phyloP scores from a whole-genome alignment of 805 yeast genomes.

The Pichia scutulata region DNA sequence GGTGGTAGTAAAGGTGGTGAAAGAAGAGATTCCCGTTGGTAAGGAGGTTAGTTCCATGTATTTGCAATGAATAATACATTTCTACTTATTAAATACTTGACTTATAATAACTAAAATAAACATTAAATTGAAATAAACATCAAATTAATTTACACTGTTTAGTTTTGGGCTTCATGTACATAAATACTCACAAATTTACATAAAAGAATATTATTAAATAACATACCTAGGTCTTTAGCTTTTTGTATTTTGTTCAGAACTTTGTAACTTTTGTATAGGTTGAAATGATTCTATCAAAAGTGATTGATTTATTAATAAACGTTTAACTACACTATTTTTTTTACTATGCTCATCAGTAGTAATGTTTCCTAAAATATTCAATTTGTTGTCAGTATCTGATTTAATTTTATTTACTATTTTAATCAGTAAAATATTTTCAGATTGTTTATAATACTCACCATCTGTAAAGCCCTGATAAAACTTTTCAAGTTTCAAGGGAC shows the following conservation, averaged over 20 bases:
- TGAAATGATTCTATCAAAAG: neutral
- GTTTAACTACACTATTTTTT: neutral
- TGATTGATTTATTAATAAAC: neutral
- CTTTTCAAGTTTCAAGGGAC: conserved; percentile 30
- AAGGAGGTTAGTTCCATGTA: neutral
- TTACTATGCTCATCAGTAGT: neutral
- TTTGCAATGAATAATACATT: neutral
- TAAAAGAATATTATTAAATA: neutral
- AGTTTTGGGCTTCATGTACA: neutral
- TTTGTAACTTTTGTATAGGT: neutral
- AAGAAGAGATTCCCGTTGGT: neutral
- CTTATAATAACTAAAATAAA: neutral
- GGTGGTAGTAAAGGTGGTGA: neutral
- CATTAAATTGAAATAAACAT: neutral
- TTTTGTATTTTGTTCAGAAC: neutral
- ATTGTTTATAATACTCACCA: conserved; percentile 33
- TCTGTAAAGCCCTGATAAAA: conserved; percentile 42
- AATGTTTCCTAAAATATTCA: neutral
- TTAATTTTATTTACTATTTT: conserved; percentile 29
- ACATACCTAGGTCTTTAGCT: neutral
- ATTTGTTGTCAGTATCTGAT: neutral
- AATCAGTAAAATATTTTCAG: conserved; percentile 25
- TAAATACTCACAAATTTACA: neutral
- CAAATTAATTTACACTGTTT: neutral
- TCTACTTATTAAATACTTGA: neutral